Evolutionary conservation across 1,284 basidiomycete species (phyloP), one percentile per base, ranked within the genome.

Genomic region (Flammula alnicola): DNA sequence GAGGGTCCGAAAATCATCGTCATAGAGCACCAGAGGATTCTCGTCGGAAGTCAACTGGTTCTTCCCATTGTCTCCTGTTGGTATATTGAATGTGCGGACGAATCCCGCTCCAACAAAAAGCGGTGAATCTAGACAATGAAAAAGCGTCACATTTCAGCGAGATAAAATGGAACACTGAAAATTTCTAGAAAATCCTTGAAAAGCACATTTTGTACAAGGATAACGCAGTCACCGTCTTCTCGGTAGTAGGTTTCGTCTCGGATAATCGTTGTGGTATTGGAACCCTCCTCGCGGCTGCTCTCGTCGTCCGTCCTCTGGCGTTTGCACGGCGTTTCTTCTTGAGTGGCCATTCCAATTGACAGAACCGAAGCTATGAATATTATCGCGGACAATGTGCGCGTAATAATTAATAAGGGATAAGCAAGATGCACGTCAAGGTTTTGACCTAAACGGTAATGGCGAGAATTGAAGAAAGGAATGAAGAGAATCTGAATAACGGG

Each of bases 121-220:
- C 31, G 43, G 29, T 44, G 43, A 11, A 44, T 33, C 43, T 44
- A 25, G 19, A 39, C 12, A 1, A n/a, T n/a, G n/a, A n/a, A n/a
- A n/a, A n/a, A n/a, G n/a, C n/a, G 14, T 39, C 23, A 9, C 3
- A 16, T 38, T 12, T 36, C 25, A 2, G 25, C 3, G 6, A 27
- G 25, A 12, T 10, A 16, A n/a, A 5, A 27, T 3, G 14, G 11
- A 27, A 8, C n/a, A 12, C 25, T n/a, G 7, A 6, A 26, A 38
- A 9, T 25, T 25, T 26, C 12, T n/a, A n/a, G n/a, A n/a, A n/a
- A 14, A 22, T 5, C 52, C 36, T 54, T 54, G 33, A 54, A 54
- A 11, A 54, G 23, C 12, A 38, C 45, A 16, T 46, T 46, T 27
- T 47, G 31, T 4, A 50, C 52, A 2, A 44, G 38, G 14, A 54